Conservation (phyloP, 1,284 basidiomycete species). For the Cerrena zonata region DNA sequence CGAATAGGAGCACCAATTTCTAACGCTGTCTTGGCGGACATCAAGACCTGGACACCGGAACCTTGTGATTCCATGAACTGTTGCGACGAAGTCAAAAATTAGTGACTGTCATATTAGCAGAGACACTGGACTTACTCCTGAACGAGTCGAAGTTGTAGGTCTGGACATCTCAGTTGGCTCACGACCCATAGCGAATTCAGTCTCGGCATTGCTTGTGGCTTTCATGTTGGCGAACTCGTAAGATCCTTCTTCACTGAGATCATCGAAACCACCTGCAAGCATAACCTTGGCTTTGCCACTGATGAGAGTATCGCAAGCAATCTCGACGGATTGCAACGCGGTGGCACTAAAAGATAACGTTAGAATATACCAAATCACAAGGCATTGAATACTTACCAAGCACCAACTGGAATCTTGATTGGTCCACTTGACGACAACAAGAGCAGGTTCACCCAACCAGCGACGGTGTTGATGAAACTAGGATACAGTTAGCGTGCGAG, state of each 20-base stretch:
- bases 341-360: conserved; percentile 62
- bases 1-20: conserved; percentile 92
- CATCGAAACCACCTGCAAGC: conserved; percentile 98
- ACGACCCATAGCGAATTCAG: conserved; percentile 96
- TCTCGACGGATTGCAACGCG: conserved; percentile 94
- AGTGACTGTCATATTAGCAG: background rate
- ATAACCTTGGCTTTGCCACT: conserved; percentile 98
- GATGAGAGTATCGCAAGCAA: conserved; percentile 92
- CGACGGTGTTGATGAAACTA: conserved; percentile 95
- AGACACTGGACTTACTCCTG: conserved; percentile 56
- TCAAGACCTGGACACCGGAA: conserved; percentile 92
- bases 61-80: conserved; percentile 99
- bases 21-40: conserved; percentile 93
- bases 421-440: conserved; percentile 92
- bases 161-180: conserved; percentile 98
- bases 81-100: conserved; percentile 10
- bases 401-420: conserved; percentile 97
- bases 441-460: conserved; percentile 95
- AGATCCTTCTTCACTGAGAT: conserved; percentile 94
- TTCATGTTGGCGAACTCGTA: conserved; percentile 99
- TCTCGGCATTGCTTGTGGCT: conserved; percentile 93
- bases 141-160: conserved; percentile 90
- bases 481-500: background rate
- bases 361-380: background rate
- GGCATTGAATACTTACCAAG: conserved; percentile 70